Evolutionary conservation across 371 early-diverging fungal genomes (phyloP).

Genomic region (Lichtheimia ramosa): DNA sequence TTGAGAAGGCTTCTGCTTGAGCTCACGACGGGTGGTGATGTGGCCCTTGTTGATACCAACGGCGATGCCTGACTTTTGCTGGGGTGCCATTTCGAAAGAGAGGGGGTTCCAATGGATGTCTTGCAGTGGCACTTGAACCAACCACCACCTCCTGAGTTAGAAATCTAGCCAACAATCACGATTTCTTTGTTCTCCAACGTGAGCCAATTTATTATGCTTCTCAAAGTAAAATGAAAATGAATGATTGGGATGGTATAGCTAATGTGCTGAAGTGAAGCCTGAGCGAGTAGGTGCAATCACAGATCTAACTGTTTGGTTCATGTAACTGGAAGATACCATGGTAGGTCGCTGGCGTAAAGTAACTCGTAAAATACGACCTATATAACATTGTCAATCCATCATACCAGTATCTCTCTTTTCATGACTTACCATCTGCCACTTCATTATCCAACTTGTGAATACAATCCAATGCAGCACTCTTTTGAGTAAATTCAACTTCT

Average conservation of each 20-base stretch:
- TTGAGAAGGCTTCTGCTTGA: conserved; percentile 78
- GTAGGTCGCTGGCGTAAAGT: conserved; percentile 27
- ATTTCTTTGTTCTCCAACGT: too few species aligned
- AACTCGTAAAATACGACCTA: conserved; percentile 37
- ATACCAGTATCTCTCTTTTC: background rate
- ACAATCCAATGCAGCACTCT: conserved; percentile 39
- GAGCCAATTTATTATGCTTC: too few species aligned
- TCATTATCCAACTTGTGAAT: conserved; percentile 42
- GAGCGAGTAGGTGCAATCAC: conserved; percentile 21
- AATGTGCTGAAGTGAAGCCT: conserved; percentile 14
- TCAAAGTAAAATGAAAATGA: too few species aligned
- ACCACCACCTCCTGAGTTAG: background rate
- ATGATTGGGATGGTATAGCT: conserved; percentile 1
- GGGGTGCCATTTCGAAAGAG: conserved; percentile 22
- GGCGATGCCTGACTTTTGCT: conserved; percentile 72
- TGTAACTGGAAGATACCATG: background rate
- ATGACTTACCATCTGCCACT: conserved; percentile 35
- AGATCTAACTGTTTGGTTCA: conserved; percentile 16
- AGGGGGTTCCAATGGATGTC: background rate
- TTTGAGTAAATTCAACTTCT: conserved; percentile 45
- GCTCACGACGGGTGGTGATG: conserved; percentile 81
- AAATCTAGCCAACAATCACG: background rate
- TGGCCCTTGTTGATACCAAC: conserved; percentile 85
- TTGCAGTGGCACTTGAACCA: background rate
- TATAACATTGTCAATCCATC: background rate